Evolutionary conservation across 2,329 filamentous ascomycete species (phyloP).

Genomic region (Didymella pinodella): DNA sequence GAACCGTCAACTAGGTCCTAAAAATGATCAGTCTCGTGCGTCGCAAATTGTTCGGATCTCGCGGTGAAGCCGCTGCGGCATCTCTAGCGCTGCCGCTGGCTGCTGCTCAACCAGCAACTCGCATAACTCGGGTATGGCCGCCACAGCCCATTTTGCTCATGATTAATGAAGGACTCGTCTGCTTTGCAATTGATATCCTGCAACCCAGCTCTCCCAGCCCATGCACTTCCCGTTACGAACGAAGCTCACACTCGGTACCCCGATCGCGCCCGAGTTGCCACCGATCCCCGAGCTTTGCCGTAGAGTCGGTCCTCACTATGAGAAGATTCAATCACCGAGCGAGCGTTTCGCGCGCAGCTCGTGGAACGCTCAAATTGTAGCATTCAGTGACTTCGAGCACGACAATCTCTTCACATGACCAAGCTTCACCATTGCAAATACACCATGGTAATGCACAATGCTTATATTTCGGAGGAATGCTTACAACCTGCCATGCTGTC

Average conservation of each 20-base stretch:
- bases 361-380: background rate
- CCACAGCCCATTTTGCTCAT: background rate
- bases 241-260: background rate
- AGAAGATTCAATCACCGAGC: background rate
- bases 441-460: background rate
- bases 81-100: slow-evolving; percentile 35
- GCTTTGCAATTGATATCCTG: background rate
- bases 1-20: slow-evolving; percentile 26
- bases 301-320: slow-evolving; percentile 8
- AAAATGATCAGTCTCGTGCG: slow-evolving; percentile 25
- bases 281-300: slow-evolving; percentile 26
- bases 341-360: background rate
- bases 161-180: background rate
- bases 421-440: background rate
- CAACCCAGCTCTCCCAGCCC: background rate
- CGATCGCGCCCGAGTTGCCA: slow-evolving; percentile 20
- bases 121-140: slow-evolving; percentile 8
- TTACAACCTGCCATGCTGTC: slow-evolving; percentile 18
- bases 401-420: too few relatives aligned
- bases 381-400: background rate
- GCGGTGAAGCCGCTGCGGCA: slow-evolving; percentile 37
- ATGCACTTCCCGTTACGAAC: background rate
- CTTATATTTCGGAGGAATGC: slow-evolving; percentile 27
- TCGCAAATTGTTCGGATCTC: slow-evolving; percentile 29
- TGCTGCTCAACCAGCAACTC: slow-evolving; percentile 18